Conservation (phyloP, 768 basidiomycete genomes). For the Jaapia argillacea region DNA sequence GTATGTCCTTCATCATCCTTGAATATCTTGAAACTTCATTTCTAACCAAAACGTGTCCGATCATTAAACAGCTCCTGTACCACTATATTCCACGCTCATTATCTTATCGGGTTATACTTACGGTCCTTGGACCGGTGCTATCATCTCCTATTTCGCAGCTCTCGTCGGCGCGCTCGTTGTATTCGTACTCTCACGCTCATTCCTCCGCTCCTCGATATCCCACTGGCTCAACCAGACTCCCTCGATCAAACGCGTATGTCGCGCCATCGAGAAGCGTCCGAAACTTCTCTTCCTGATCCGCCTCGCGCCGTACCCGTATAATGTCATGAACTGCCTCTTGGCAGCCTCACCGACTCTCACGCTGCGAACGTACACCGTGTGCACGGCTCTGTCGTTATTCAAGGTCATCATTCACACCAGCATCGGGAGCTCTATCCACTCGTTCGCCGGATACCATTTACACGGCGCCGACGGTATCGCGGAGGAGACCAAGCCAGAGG, state of each 20-base stretch:
- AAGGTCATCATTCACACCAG: constrained; percentile 89
- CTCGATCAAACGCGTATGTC: constrained; percentile 71
- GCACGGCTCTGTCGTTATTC: constrained; percentile 78
- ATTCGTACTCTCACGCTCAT: constrained; percentile 67
- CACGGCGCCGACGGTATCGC: constrained; percentile 12
- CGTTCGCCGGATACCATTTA: constrained; percentile 61
- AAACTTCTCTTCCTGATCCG: constrained; percentile 87
- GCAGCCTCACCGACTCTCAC: constrained; percentile 80
- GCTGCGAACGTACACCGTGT: constrained; percentile 65
- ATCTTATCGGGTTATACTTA: constrained; percentile 88
- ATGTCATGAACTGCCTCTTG: constrained; percentile 91
- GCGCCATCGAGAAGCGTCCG: constrained; percentile 81
- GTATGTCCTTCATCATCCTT: constrained; percentile 38
- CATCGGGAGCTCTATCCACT: constrained; percentile 77
- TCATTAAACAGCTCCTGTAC: constrained; percentile 59
- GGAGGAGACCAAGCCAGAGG: constrained; percentile 26
- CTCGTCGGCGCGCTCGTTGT: constrained; percentile 78
- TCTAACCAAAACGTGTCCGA: not conserved
- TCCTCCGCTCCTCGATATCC: constrained; percentile 61
- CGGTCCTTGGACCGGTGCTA: constrained; percentile 73
- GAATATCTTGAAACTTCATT: too few species aligned
- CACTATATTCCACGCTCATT: constrained; percentile 89
- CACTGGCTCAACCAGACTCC: constrained; percentile 62
- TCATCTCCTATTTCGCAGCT: constrained; percentile 82
- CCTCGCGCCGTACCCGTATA: constrained; percentile 86